These are phyloP conservation scores for Chamaecrista fasciculata DNA, from an alignment of 306 rosid genomes.

Conservation along the genomic window DNA sequence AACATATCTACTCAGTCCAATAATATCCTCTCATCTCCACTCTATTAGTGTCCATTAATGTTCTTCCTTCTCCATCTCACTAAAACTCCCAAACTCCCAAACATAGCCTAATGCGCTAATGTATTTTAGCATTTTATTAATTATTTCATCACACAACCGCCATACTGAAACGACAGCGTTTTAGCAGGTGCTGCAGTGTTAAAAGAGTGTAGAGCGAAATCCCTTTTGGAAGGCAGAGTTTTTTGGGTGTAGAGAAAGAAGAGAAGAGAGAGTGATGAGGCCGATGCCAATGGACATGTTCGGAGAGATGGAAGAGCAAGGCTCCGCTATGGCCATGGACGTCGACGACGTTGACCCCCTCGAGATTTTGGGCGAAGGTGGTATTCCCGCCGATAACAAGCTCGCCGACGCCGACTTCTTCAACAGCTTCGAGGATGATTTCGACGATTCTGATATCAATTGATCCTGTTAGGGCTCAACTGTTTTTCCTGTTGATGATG, in stretches of 20 bases:
- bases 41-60: no score
- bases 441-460: conserved; percentile 79
- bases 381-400: conserved; percentile 58
- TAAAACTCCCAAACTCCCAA: no score
- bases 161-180: background rate
- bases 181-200: background rate
- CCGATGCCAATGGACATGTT: conserved; percentile 67
- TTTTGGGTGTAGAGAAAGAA: background rate
- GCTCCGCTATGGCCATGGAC: conserved; percentile 84
- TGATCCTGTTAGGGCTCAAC: background rate
- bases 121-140: no score
- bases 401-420: conserved; percentile 84
- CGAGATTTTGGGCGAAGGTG: conserved; percentile 64
- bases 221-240: background rate
- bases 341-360: conserved; percentile 79
- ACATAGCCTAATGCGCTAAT: no score
- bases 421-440: conserved; percentile 73
- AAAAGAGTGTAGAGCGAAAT: no score
- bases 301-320: conserved; percentile 81
- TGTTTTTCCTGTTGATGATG: background rate
- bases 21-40: no score
- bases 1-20: no score
- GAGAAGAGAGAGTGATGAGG: conserved; percentile 39
- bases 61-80: no score
- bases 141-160: no score